Percentiles rank a stretch among this genome's conserved stretches.
These are phyloP conservation scores for Gomphus bonarii DNA, from an alignment of 1,284 basidiomycete genomes.

Conservation along the genomic window DNA sequence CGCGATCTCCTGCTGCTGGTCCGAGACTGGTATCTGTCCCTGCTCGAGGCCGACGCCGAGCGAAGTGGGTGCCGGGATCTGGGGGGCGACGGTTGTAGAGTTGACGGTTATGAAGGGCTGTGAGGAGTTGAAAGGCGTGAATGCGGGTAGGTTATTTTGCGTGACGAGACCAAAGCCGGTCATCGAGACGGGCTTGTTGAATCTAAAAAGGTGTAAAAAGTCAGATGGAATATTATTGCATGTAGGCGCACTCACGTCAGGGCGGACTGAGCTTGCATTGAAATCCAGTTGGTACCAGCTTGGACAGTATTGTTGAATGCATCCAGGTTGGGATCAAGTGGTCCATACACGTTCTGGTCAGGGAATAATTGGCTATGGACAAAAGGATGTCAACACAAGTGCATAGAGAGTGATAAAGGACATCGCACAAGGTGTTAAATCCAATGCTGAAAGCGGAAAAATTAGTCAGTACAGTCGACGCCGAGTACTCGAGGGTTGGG, in stretches of 20 bases:
- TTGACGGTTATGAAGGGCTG: constrained; percentile 33
- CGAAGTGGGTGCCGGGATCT: constrained; percentile 16
- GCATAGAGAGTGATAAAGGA: not conserved
- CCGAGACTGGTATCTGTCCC: constrained; percentile 27
- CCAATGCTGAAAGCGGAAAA: constrained; percentile 26
- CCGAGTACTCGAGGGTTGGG: not conserved
- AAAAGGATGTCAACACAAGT: not conserved
- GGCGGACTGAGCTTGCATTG: constrained; percentile 32
- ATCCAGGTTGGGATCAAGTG: constrained; percentile 32
- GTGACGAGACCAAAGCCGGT: constrained; percentile 56
- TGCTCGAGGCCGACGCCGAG: constrained; percentile 12
- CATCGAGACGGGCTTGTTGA: constrained; percentile 40
- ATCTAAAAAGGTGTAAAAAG: not conserved
- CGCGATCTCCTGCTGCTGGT: constrained; percentile 37
- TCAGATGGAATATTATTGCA: constrained; percentile 1
- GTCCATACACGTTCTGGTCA: constrained; percentile 46
- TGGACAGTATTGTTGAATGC: constrained; percentile 43
- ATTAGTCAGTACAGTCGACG: not conserved
- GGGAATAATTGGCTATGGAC: constrained; percentile 43
- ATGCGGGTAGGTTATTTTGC: constrained; percentile 35
- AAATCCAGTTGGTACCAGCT: constrained; percentile 45
- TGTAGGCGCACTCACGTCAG: constrained; percentile 27
- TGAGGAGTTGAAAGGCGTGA: constrained; percentile 50
- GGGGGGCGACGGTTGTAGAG: constrained; percentile 5
- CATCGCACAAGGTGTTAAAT: constrained; percentile 36